Percentiles rank a stretch among this genome's conserved stretches.
These are phyloP conservation scores for Ophiocordyceps polyrhachis-furcata DNA, from an alignment of 2,329 filamentous ascomycete species.

Conservation along the genomic window DNA sequence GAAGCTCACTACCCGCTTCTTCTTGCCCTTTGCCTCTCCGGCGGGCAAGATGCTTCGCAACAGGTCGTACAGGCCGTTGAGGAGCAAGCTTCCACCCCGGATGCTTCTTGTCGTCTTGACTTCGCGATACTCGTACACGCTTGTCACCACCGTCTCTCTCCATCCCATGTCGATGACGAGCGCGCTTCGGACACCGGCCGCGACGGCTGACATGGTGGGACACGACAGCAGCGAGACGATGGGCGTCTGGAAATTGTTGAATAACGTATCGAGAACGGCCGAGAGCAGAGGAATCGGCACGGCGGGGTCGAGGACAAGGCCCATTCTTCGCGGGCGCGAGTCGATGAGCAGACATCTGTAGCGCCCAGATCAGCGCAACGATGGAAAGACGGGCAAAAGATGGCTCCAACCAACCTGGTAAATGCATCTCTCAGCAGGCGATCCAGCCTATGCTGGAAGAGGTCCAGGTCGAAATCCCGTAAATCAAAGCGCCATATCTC, in stretches of 20 bases:
- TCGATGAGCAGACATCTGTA: constrained; percentile 49
- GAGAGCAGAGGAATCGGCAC: constrained; percentile 65
- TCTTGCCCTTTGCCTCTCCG: constrained; percentile 11
- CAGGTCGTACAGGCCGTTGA: constrained; percentile 48
- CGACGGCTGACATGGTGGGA: constrained; percentile 54
- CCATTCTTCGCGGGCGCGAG: constrained; percentile 54
- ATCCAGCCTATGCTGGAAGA: constrained; percentile 78
- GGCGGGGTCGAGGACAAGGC: constrained; percentile 58
- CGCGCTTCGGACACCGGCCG: constrained; percentile 70
- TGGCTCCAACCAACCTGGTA: too few relatives aligned
- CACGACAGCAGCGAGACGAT: constrained; percentile 65
- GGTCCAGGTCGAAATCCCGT: constrained; percentile 50
- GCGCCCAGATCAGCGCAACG: too few relatives aligned
- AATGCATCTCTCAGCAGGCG: constrained; percentile 65
- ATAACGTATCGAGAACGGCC: constrained; percentile 56
- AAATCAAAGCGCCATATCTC: constrained; percentile 71
- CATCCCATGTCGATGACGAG: constrained; percentile 83
- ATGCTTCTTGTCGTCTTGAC: constrained; percentile 51
- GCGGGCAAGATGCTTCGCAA: constrained; percentile 21
- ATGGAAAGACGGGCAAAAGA: too few relatives aligned
- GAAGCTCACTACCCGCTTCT: constrained; percentile 36
- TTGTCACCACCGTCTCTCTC: constrained; percentile 73
- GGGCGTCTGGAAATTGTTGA: constrained; percentile 62
- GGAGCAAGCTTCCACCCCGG: constrained; percentile 54
- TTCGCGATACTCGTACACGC: constrained; percentile 80